Base-by-base conservation (phyloP, 2,329 filamentous ascomycete species). In the Colletotrichum sp. region DNA sequence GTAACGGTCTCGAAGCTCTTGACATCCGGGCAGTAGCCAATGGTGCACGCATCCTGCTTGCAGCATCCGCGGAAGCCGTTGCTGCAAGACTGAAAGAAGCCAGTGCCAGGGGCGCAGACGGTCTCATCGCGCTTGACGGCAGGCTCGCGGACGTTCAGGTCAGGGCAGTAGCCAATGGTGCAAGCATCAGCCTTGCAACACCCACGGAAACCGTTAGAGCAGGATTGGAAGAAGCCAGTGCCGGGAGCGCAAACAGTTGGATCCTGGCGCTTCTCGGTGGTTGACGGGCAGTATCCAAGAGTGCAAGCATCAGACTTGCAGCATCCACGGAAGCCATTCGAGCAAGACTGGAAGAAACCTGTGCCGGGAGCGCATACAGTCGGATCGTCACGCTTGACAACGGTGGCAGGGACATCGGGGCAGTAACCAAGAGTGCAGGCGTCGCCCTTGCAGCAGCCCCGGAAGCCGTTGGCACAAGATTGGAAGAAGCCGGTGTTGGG, bases 381-480 rank as follows among this genome's bases (percentile, higher is more conserved):
- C 4, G 71, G 71, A 25, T 72, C 71, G 15, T 44, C 19, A 30
- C 30, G 25, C 52, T 22, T 57, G 52, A 57, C 8, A 27, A 57
- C 22, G 25, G 52, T 5, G 16, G 57, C 16, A 19, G 27, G 16
- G 9, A 30, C 57, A 30, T 61, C 57, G 11, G 64, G 44, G 32
- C 71, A 74, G 44, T 64, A 70, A 15, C 71, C 59, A 8, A 55
- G 15, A 22, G 61, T 29, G 61, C 72, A 75, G 19, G 72, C 72
- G 22, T 77, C 75, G 11, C 27, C 29, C 39, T 67, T 75, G 71
- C 72, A 77, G 68, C 75, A 77, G 6, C 75, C 75, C 2, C 57
- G 16, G 75, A 77, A 77, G 57, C 75, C 75, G 27, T 76, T 76
- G 22, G 61, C 27, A 63, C 75, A 77, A 16, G 72, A 70, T 15